Base-by-base conservation (phyloP, 495 filamentous ascomycete species). In the Hypoxylon rickii region DNA sequence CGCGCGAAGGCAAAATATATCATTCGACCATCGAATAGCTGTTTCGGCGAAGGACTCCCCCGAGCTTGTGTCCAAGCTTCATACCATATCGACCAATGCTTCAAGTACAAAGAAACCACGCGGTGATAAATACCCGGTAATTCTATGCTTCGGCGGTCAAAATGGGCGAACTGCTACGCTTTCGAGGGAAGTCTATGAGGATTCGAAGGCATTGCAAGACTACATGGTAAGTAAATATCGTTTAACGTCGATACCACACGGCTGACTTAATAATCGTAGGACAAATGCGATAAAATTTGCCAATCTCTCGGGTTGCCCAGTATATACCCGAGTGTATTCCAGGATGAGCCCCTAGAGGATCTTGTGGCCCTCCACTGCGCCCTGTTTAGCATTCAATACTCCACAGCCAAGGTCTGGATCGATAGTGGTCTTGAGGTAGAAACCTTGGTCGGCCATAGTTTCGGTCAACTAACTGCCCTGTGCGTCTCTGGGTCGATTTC, bases 381-480 rank as follows among this genome's bases (percentile, higher is more conserved):
- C 13, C 60, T 78, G 1, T 77, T 81, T 26, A 48, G 75, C 0
- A 16, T 77, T 1, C 80, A 83, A 39, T 77, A 79, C 38, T 43
- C 79, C 0, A 64, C 52, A 32, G 79, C 80, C 1, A 70, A 59
- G 43, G 36, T 55, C 3, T 83, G 80, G 79, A 65, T 83, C 0
- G 76, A 75, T 20, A 70, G 52, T 13, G 78, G 79, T 0, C 46
- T 82, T 1, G 10, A 64, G 5, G 55, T 70, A 0, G 56, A 47
- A 4, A 33, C 61, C 0, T 20, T 80, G 0, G 44, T 84, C 11
- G 81, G 80, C 0, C 81, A 83, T 51, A 76, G 72, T 34, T 75
- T 84, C 51, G 81, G 81, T 0, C 65, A 83, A 53, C 65, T 83
- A 0, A 73, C 75, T 2, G 78, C 78, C 0, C 47, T 83, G 0